Base-by-base conservation (phyloP, 192 early-diverging fungal genomes). In the Phycomyces blakesleeanus region DNA sequence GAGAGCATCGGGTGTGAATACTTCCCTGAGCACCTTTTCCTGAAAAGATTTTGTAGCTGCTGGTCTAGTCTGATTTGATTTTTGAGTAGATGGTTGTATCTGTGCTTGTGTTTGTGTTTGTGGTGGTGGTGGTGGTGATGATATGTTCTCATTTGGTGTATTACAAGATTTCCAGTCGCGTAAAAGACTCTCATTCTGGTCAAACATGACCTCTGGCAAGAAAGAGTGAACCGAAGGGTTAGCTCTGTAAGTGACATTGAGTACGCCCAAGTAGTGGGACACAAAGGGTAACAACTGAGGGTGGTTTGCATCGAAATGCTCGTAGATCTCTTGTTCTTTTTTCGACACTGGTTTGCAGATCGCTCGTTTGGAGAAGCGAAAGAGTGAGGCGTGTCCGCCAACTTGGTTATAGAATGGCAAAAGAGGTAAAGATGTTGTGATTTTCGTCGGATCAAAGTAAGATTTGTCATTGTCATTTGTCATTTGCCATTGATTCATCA, bases 311-410 rank as follows among this genome's bases (percentile, higher is more conserved):
- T 91, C 90, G 2, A 98, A 73, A 26, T 80, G 78, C 64, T 99
- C 97, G 79, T 99, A 99, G 70, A 97, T 95, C 18, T 78, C 73
- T 39, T 87, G 85, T 66, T 99, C 97, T 34, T 81, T 82, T 57
- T 75, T 73, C 49, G 92, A 87, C 51, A 95, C 83, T 15, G 94
- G 94, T 71, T 99, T 99, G 76, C 93, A 99, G 25, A 99, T 88
- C 8, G 97, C 94, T 72, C 88, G 88, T 71, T 96, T 93, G 3
- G 94, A 96, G 72, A 99, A 96, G 51, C 95, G 90, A 55, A 97
- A 78, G 55, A 99, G 91, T 6, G 93, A 86, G 6, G 95, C 92
- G 72, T 99, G 97, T 21, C 97, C 97, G 12, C 97, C 97, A 16
- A 93, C 91, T 66, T 91, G 89, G 70, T 93, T 89, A 18, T 76